Evolutionary conservation across 2,329 filamentous ascomycete species (phyloP).

Genomic region (Cladosporium austrohemisphaericum): DNA sequence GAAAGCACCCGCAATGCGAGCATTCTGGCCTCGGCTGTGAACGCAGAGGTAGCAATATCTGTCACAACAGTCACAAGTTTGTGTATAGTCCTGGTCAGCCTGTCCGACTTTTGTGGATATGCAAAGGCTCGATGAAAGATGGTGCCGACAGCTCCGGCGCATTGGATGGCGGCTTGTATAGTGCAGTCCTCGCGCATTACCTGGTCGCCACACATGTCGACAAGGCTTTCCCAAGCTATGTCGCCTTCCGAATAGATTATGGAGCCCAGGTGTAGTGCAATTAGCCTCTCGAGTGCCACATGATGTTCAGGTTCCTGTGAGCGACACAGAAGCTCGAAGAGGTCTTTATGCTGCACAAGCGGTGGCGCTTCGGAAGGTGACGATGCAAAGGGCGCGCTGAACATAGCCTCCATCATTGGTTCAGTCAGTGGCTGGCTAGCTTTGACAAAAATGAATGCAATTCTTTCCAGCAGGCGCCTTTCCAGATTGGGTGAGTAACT

Average conservation of each 20-base stretch:
- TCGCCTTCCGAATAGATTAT: conserved; percentile 12
- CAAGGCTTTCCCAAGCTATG: conserved; percentile 10
- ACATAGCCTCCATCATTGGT: conserved; percentile 20
- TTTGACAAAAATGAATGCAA: conserved; percentile 25
- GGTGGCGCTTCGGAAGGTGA: conserved; percentile 4
- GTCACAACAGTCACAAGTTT: conserved; percentile 10
- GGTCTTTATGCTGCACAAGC: conserved; percentile 8
- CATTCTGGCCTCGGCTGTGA: conserved; percentile 10
- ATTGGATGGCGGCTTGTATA: conserved; percentile 3
- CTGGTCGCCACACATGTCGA: conserved; percentile 10
- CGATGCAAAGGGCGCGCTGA: conserved; percentile 7
- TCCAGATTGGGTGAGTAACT: conserved; percentile 18
- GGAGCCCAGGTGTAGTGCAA: conserved; percentile 5
- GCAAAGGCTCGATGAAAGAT: conserved; percentile 11
- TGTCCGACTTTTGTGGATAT: conserved; percentile 10
- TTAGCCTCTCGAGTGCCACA: not conserved
- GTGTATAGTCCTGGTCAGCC: conserved; percentile 8
- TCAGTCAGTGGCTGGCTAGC: conserved; percentile 20
- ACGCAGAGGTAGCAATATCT: conserved; percentile 8
- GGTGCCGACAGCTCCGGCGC: conserved; percentile 5
- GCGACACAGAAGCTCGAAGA: conserved; percentile 3
- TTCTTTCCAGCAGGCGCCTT: conserved; percentile 20
- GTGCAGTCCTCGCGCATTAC: conserved; percentile 2
- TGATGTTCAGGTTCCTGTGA: conserved; percentile 6
- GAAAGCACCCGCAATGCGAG: conserved; percentile 17